Percentiles rank a stretch among this genome's conserved stretches.
Conservation (phyloP, 192 early-diverging fungal species). For the Umbelopsis ramanniana region DNA sequence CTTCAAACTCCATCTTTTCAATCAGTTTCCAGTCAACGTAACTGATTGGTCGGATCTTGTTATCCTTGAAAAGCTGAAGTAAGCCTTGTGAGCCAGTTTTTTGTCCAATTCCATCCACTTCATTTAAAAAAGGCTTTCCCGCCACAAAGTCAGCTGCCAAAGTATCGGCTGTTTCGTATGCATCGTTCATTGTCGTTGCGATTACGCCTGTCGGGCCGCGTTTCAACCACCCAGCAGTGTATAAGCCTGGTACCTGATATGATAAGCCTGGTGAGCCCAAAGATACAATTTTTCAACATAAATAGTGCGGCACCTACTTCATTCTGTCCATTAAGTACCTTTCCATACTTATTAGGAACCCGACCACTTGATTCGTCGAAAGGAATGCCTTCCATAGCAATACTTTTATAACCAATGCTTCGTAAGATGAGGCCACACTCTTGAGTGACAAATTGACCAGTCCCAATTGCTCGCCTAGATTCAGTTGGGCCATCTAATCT, state of each 20-base stretch:
- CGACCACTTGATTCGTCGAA: slow-evolving; percentile 72
- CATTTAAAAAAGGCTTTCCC: slow-evolving; percentile 46
- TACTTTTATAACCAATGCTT: slow-evolving; percentile 89
- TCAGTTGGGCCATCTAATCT: slow-evolving; percentile 65
- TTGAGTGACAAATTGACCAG: slow-evolving; percentile 59
- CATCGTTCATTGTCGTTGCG: slow-evolving; percentile 93
- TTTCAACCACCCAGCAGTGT: slow-evolving; percentile 95
- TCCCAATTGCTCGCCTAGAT: slow-evolving; percentile 55
- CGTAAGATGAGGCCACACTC: slow-evolving; percentile 72
- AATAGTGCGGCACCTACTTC: slow-evolving; percentile 8
- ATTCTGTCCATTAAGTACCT: slow-evolving; percentile 35
- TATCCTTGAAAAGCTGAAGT: slow-evolving; percentile 38
- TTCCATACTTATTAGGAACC: slow-evolving; percentile 84
- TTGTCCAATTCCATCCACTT: not conserved
- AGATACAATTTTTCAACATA: not conserved
- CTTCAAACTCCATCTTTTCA: slow-evolving; percentile 72
- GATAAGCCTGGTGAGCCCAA: not conserved
- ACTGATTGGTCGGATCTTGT: slow-evolving; percentile 54
- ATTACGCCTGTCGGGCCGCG: slow-evolving; percentile 93
- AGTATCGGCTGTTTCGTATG: slow-evolving; percentile 85
- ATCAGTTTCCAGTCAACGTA: slow-evolving; percentile 85
- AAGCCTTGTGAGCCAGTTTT: slow-evolving; percentile 37
- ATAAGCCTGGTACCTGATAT: slow-evolving; percentile 68
- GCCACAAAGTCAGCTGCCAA: slow-evolving; percentile 64
- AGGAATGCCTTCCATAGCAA: slow-evolving; percentile 69